phyloP scores from a whole-genome alignment of 257 asterid species.

The Echites panduratus region DNA sequence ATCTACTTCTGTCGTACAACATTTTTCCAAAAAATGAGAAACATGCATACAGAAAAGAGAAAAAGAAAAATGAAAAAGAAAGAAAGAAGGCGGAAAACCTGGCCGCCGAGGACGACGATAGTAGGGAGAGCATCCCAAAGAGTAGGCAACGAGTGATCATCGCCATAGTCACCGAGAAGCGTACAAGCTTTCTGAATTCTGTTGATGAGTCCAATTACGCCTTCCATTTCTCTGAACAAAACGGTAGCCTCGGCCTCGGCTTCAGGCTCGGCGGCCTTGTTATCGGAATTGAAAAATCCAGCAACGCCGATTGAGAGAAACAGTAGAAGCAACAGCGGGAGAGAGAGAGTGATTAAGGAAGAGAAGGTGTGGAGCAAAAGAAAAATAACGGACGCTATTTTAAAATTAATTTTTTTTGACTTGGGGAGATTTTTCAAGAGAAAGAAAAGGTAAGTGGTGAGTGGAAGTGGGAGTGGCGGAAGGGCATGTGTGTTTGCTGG shows the following conservation, averaged over 20 bases:
- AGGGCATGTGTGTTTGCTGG: not conserved
- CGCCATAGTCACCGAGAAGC: slow-evolving; percentile 33
- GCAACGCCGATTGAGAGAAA: slow-evolving; percentile 1
- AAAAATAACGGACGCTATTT: slow-evolving; percentile 26
- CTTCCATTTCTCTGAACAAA: slow-evolving; percentile 20
- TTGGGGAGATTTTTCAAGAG: not conserved
- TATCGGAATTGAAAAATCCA: not conserved
- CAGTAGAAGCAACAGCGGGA: not conserved
- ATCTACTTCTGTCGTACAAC: not conserved
- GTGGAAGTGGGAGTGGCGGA: not conserved
- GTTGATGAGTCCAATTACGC: slow-evolving; percentile 31
- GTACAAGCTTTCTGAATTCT: slow-evolving; percentile 37
- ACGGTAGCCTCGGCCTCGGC: slow-evolving; percentile 1
- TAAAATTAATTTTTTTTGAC: slow-evolving; percentile 12
- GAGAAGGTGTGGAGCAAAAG: slow-evolving; percentile 9
- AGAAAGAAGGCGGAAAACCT: slow-evolving; percentile 16
- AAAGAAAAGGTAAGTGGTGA: not conserved
- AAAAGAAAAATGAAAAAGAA: not conserved
- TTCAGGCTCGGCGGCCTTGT: not conserved
- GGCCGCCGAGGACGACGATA: slow-evolving; percentile 43
- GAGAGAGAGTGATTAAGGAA: not conserved
- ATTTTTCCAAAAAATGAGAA: not conserved
- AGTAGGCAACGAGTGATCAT: slow-evolving; percentile 30
- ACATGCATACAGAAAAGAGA: not conserved
- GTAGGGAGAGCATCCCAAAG: slow-evolving; percentile 50